Evolutionary conservation across 2,329 filamentous ascomycete genomes (phyloP).

Genomic region (Epichloe sylvatica): DNA sequence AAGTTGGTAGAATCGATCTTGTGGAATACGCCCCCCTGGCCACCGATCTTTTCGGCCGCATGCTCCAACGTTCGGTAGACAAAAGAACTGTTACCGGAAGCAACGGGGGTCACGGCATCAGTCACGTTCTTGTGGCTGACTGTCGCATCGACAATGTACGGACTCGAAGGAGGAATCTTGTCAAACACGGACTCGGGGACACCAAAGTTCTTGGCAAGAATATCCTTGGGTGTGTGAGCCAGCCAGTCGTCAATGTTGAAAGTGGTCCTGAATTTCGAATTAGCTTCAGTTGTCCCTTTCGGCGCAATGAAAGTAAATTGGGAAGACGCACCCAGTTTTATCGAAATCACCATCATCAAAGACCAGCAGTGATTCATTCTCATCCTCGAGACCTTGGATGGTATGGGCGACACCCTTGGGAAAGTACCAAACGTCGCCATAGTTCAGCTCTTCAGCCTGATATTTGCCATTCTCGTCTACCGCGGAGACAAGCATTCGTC

Average conservation of each 20-base stretch:
- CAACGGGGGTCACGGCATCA: slow-evolving; percentile 26
- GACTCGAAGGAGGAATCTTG: slow-evolving; percentile 40
- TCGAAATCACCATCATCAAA: slow-evolving; percentile 58
- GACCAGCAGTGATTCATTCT: slow-evolving; percentile 53
- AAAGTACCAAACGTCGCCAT: slow-evolving; percentile 56
- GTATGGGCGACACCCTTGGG: slow-evolving; percentile 52
- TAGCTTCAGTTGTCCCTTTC: background rate
- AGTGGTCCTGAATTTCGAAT: slow-evolving; percentile 36
- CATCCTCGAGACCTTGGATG: slow-evolving; percentile 48
- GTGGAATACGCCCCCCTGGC: slow-evolving; percentile 45
- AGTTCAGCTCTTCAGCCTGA: slow-evolving; percentile 39
- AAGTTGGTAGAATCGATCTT: slow-evolving; percentile 57
- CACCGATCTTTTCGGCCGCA: slow-evolving; percentile 41
- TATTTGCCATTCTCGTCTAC: slow-evolving; percentile 48
- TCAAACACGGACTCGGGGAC: slow-evolving; percentile 46
- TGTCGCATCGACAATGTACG: slow-evolving; percentile 48
- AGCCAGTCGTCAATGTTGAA: slow-evolving; percentile 63
- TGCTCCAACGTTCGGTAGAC: slow-evolving; percentile 47
- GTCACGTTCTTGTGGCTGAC: slow-evolving; percentile 29
- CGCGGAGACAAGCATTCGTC: slow-evolving; percentile 42
- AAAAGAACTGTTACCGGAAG: slow-evolving; percentile 45
- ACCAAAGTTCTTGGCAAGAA: slow-evolving; percentile 57
- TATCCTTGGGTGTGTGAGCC: slow-evolving; percentile 44
- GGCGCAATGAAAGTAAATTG: background rate
- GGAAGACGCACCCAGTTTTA: slow-evolving; percentile 33